Evolutionary conservation across 805 yeast genomes (phyloP).

Genomic region (Zygosaccharomyces siamensis): DNA sequence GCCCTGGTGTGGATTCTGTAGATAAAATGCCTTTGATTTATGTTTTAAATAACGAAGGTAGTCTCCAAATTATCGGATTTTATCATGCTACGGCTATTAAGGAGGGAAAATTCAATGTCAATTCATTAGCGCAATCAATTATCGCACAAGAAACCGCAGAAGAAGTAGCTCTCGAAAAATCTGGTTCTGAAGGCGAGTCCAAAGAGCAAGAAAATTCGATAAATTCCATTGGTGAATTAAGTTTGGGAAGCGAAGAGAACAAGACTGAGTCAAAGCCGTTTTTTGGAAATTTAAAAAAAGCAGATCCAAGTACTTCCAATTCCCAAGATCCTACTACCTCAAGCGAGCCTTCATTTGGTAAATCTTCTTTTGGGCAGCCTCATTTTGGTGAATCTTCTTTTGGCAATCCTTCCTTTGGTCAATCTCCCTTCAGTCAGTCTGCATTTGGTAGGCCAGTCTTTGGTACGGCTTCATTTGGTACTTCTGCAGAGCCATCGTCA

Average conservation of each 20-base stretch:
- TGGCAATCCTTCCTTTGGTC: constrained; percentile 13
- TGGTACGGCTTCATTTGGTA: constrained; percentile 26
- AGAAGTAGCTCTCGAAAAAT: neutral
- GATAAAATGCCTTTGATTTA: constrained; percentile 63
- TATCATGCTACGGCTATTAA: constrained; percentile 52
- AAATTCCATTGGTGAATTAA: neutral
- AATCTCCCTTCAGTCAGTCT: constrained; percentile 11
- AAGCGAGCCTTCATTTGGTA: constrained; percentile 16
- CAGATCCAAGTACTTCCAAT: neutral
- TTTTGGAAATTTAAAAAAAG: neutral
- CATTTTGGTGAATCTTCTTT: constrained; percentile 15
- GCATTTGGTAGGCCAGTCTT: constrained; percentile 16
- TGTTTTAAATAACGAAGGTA: constrained; percentile 59
- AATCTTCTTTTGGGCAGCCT: constrained; percentile 14
- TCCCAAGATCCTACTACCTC: neutral
- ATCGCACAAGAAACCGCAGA: neutral
- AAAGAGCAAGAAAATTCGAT: neutral
- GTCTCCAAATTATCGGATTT: constrained; percentile 58
- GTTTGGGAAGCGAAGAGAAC: neutral
- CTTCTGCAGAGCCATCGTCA: constrained; percentile 11
- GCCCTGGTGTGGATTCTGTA: constrained; percentile 52
- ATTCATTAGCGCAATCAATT: neutral
- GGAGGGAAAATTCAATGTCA: constrained; percentile 29
- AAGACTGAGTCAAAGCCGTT: neutral
- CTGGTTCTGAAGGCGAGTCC: neutral